Conservation (phyloP, 2,329 filamentous ascomycete genomes). For the Colletotrichum tofieldiae region DNA sequence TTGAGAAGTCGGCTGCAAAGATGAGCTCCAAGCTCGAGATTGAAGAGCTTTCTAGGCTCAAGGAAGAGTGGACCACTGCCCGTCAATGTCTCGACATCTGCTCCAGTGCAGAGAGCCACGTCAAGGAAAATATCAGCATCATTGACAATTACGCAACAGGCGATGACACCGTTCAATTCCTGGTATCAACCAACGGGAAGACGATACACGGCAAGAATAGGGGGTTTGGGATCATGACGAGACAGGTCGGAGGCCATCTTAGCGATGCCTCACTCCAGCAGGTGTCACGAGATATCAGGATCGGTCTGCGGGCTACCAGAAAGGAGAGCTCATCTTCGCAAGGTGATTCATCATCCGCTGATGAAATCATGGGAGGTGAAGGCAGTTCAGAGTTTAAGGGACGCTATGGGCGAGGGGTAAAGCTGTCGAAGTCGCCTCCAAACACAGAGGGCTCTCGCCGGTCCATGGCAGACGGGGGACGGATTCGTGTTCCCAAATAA, state of each 20-base stretch:
- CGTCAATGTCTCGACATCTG: constrained; percentile 1
- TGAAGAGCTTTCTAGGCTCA: neutral
- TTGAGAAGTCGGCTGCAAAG: neutral
- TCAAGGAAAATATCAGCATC: constrained; percentile 40
- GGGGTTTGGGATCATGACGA: constrained; percentile 39
- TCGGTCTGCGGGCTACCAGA: neutral
- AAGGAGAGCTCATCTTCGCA: neutral
- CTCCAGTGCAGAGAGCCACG: constrained; percentile 5
- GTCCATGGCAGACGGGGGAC: neutral
- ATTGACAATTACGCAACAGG: constrained; percentile 43
- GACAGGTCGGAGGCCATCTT: constrained; percentile 43
- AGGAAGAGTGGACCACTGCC: neutral
- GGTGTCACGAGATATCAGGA: constrained; percentile 38
- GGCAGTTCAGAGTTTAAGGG: constrained; percentile 26
- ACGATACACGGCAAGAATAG: constrained; percentile 44
- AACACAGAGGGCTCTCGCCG: neutral
- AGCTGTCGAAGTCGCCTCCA: neutral
- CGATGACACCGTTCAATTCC: constrained; percentile 43
- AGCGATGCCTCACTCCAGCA: constrained; percentile 42
- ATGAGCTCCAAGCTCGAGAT: neutral
- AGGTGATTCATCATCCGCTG: neutral
- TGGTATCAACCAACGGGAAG: constrained; percentile 44
- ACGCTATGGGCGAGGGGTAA: constrained; percentile 36
- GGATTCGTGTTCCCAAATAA: neutral
- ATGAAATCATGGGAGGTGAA: neutral